These are phyloP conservation scores for Maudiozyma turicensis DNA, from an alignment of 805 yeast species.

Conservation along the genomic window DNA sequence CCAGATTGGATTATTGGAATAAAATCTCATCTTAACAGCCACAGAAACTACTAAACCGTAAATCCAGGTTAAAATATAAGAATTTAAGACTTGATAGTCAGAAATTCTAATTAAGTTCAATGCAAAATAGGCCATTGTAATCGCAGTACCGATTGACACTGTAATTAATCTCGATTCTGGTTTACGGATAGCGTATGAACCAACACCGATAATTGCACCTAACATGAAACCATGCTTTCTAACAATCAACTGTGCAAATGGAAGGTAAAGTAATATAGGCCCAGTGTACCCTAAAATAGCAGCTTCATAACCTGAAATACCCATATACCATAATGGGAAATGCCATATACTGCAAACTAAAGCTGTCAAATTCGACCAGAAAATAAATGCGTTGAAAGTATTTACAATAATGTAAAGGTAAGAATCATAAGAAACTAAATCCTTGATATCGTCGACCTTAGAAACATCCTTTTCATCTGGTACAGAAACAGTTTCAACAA, in stretches of 20 bases:
- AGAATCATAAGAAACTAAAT: conserved; percentile 14
- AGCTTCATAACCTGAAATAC: conserved; percentile 89
- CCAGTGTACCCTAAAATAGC: conserved; percentile 47
- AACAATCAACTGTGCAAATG: conserved; percentile 26
- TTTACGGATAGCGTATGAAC: conserved; percentile 55
- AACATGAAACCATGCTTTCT: conserved; percentile 29
- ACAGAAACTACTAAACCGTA: conserved; percentile 69
- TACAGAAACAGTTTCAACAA: not conserved
- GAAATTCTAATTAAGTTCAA: conserved; percentile 39
- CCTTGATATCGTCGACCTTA: not conserved
- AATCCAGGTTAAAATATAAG: conserved; percentile 21
- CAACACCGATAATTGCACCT: conserved; percentile 59
- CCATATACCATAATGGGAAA: conserved; percentile 98
- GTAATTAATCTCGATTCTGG: conserved; percentile 65
- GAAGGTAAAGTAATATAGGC: conserved; percentile 46
- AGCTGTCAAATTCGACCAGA: conserved; percentile 80
- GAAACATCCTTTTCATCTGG: not conserved
- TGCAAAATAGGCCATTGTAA: conserved; percentile 52
- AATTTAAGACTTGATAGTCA: conserved; percentile 14
- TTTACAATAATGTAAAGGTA: conserved; percentile 28
- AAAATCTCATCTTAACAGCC: conserved; percentile 62
- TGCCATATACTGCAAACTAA: conserved; percentile 87
- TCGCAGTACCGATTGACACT: conserved; percentile 56
- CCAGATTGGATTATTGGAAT: conserved; percentile 93
- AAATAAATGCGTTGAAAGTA: conserved; percentile 58